These are phyloP conservation scores for Epichloe festucae DNA, from an alignment of 2,329 filamentous ascomycete genomes.

Conservation along the genomic window DNA sequence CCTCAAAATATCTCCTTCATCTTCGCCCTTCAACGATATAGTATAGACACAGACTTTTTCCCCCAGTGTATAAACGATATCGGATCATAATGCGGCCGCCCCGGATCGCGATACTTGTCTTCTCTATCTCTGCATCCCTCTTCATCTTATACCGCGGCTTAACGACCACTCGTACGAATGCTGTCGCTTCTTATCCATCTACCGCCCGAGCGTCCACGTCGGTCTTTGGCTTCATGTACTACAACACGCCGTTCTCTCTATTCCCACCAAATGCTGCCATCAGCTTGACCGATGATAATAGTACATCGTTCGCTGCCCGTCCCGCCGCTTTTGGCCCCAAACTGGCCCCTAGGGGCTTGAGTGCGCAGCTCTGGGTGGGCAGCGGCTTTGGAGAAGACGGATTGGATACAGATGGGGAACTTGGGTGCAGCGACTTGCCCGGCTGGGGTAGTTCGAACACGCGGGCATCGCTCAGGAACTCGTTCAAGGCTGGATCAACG, in stretches of 20 bases:
- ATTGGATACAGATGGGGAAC: constrained; percentile 61
- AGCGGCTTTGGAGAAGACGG: constrained; percentile 79
- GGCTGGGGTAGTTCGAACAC: constrained; percentile 61
- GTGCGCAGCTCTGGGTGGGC: constrained; percentile 85
- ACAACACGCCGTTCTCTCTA: constrained; percentile 66
- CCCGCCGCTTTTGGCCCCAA: constrained; percentile 86
- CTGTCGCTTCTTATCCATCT: constrained; percentile 12
- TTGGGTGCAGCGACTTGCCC: constrained; percentile 89
- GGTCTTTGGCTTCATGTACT: constrained; percentile 45
- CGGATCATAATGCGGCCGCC: constrained; percentile 37
- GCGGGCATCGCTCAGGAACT: constrained; percentile 29
- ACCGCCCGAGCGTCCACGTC: constrained; percentile 13
- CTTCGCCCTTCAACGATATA: not conserved
- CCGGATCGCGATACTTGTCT: constrained; percentile 38
- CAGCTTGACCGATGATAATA: constrained; percentile 94
- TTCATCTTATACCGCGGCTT: constrained; percentile 43
- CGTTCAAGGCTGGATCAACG: constrained; percentile 18
- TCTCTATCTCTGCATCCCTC: constrained; percentile 40
- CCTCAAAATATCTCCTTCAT: not conserved
- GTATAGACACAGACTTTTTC: not conserved
- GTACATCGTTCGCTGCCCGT: constrained; percentile 86
- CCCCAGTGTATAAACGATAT: not conserved
- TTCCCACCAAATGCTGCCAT: constrained; percentile 95
- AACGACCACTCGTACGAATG: constrained; percentile 18
- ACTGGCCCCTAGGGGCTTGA: constrained; percentile 63